Evolutionary conservation across 192 early-diverging fungal species (phyloP).

Genomic region (Geosiphon pyriformis): DNA sequence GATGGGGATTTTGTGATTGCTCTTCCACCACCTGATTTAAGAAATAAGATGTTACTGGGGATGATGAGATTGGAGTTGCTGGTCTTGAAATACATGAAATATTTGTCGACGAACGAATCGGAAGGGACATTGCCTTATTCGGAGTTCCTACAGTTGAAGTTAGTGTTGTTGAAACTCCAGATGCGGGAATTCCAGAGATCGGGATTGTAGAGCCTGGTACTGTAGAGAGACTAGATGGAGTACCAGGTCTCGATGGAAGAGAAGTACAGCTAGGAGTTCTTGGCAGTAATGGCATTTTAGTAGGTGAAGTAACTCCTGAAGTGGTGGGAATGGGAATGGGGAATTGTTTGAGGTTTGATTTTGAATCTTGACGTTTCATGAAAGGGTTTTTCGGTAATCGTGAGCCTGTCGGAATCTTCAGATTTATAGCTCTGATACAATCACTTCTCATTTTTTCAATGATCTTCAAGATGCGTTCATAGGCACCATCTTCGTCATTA

Average conservation of each 20-base stretch:
- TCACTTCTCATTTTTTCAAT: constrained; percentile 21
- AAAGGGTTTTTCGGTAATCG: constrained; percentile 4
- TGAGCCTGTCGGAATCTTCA: constrained; percentile 9
- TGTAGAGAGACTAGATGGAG: neutral
- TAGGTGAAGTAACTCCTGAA: neutral
- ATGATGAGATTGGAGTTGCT: neutral
- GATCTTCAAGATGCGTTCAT: constrained; percentile 17
- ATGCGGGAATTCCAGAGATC: no score
- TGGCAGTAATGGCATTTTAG: constrained; percentile 1
- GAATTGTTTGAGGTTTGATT: neutral
- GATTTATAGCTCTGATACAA: constrained; percentile 15
- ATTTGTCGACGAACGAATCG: neutral
- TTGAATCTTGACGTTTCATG: neutral
- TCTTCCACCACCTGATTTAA: neutral
- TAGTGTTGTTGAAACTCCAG: neutral
- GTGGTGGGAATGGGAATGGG: neutral
- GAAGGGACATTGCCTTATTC: neutral
- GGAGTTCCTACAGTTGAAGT: neutral
- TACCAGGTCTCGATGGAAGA: neutral
- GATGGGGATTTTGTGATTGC: neutral
- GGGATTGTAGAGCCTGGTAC: no score
- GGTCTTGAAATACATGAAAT: neutral
- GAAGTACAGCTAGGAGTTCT: constrained; percentile 1
- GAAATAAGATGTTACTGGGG: neutral
- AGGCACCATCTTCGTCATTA: constrained; percentile 3